Evolutionary conservation across 768 basidiomycete species (phyloP).

Genomic region (Baorangia bicolor): DNA sequence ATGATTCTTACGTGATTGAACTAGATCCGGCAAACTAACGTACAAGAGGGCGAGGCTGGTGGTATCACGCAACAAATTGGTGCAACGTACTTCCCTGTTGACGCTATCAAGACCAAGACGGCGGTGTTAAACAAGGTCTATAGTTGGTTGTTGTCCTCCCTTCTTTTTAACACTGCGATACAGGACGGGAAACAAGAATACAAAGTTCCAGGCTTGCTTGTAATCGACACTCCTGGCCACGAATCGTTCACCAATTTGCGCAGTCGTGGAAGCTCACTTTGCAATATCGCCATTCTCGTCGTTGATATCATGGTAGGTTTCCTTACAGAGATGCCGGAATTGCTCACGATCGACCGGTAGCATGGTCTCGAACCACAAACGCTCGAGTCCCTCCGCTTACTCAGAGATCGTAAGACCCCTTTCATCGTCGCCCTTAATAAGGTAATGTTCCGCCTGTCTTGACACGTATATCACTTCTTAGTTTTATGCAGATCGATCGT

Average conservation of each 20-base stretch:
- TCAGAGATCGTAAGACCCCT: constrained; percentile 92
- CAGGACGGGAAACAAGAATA: constrained; percentile 85
- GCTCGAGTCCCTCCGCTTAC: constrained; percentile 87
- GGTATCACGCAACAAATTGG: constrained; percentile 99
- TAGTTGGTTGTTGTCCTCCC: constrained; percentile 1
- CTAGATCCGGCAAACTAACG: constrained; percentile 98
- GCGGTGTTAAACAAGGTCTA: constrained; percentile 83
- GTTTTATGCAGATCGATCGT: constrained; percentile 78
- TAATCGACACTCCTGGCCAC: constrained; percentile 99
- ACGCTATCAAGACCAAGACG: constrained; percentile 92
- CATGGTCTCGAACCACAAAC: constrained; percentile 99
- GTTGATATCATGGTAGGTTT: constrained; percentile 92
- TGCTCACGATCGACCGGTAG: constrained; percentile 38
- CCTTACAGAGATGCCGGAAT: not conserved
- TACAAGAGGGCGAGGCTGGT: constrained; percentile 98
- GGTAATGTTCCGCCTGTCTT: constrained; percentile 37
- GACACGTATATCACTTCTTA: constrained; percentile 10
- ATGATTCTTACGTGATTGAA: constrained; percentile 3
- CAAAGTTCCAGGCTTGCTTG: constrained; percentile 92
- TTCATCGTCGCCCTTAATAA: constrained; percentile 99
- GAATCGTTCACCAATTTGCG: constrained; percentile 98
- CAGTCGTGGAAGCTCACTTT: constrained; percentile 91
- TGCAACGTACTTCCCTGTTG: constrained; percentile 97
- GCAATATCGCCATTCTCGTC: constrained; percentile 98
- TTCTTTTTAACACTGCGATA: constrained; percentile 6